Base-by-base conservation (phyloP, 2,329 filamentous ascomycete genomes). In the Raffaelea albimanens region DNA sequence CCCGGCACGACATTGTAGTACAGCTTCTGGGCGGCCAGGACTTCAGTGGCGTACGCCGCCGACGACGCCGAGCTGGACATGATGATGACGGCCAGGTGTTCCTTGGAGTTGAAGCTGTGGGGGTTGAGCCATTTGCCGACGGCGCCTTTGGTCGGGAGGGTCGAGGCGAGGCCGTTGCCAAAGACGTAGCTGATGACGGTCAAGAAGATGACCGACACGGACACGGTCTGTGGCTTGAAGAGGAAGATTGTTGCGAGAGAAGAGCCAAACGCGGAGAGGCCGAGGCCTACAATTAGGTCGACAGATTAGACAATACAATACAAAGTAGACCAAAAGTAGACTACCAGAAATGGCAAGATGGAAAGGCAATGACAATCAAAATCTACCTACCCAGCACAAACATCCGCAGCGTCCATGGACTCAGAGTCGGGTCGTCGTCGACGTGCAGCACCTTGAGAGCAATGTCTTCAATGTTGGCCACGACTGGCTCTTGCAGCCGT, bases 201-300 rank as follows among this genome's bases (percentile, higher is more conserved):
- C 47, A 72, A 50, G 56, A 72, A 72, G 22, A 72, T 66, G n/a
- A 62, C 57, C 2, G 66, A 68, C 8, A 73, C 66, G 22, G 55
- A 62, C 38, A 73, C 64, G 2, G 60, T 61, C 52, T 71, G 69
- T 2, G 70, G 69, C 54, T 71, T 71, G 61, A 72, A 72, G 44
- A 67, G 64, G 53, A 66, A 72, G 50, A 73, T 71, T 22, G 65
- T 64, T 25, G 63, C 61, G 10, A 72, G 58, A 4, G 67, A 63
- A 20, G 61, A 61, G 21, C 62, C 66, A 44, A 65, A 64, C 9
- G 55, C 51, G 16, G 63, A 61, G 3, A 67, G 52, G 4, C 58
- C 63, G 34, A 64, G 48, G 11, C 63, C 60, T 61, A 45, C 42
- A 19, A 10, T 29, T 13, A 29, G 25, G 25, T 7, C 7, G 25